Base-by-base conservation (phyloP, 2,329 filamentous ascomycete genomes). In the Ophiostoma sp. region DNA sequence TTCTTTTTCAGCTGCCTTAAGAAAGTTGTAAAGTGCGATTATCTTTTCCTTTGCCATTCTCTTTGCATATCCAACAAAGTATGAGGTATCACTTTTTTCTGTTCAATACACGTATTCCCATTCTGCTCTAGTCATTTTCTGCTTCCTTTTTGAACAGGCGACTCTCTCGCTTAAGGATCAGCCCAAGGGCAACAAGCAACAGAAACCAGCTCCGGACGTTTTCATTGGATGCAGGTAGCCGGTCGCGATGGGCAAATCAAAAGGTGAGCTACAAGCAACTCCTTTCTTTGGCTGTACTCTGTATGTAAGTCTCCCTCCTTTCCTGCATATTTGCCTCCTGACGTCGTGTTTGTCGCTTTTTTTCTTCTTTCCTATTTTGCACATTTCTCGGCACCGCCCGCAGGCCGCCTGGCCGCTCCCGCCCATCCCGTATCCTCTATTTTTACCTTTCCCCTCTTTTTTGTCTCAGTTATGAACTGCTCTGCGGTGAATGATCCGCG, bases 151-250 rank as follows among this genome's bases (percentile, higher is more conserved):
- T n/a, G n/a, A n/a, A n/a, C n/a, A n/a, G n/a, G n/a, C n/a, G n/a
- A n/a, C n/a, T 61, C 17, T 39, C 11, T 64, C 57, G 57, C 57
- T 61, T 36, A 61, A 36, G 57, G 15, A 61, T 61, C 57, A 61
- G n/a, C 59, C 19, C 33, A 42, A 64, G 11, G 59, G 8, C 36
- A 22, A 2, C 50, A 52, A 15, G 11, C 33, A 25, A 64, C 11
- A 63, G 31, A 61, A 61, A 36, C 6, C 57, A 61, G 19, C 25
- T 57, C 57, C 17, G 31, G 57, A 2, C 57, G 57, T 15, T 61
- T 22, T 39, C 19, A 63, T 63, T 63, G 59, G 59, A 39, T 22
- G 59, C 31, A 63, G 31, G 7, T 9, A 28, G 12, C 4, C 12
- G 12, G 3, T 31, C 25, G 15, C 15, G 52, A 31, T 50, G 45